Evolutionary conservation across 1,139 yeast genomes (phyloP).

Genomic region (Magnusiomyces fungicola): DNA sequence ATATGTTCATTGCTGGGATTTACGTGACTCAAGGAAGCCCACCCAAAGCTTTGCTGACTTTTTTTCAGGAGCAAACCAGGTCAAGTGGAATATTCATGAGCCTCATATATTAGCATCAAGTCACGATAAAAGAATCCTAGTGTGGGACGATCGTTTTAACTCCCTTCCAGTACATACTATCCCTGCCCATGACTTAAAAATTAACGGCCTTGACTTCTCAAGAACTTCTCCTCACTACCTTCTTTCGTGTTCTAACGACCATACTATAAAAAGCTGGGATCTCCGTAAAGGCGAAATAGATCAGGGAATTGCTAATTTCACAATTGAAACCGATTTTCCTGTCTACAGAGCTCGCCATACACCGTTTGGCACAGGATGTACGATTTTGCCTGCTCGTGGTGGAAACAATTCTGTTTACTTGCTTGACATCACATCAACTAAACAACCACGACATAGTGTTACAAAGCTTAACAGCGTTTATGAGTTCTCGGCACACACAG

Average conservation of each 20-base stretch:
- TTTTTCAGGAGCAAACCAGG: slow-evolving; percentile 92
- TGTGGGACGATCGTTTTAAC: slow-evolving; percentile 88
- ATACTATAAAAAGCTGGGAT: slow-evolving; percentile 85
- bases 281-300: slow-evolving; percentile 33
- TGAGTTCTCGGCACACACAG: slow-evolving; percentile 72
- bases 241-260: slow-evolving; percentile 80
- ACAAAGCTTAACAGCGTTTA: slow-evolving; percentile 46
- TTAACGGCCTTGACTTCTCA: slow-evolving; percentile 83
- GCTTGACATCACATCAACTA: slow-evolving; percentile 36
- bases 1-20: slow-evolving; percentile 82
- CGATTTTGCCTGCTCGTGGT: slow-evolving; percentile 84
- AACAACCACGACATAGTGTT: not conserved
- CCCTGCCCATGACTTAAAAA: slow-evolving; percentile 70
- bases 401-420: slow-evolving; percentile 72
- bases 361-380: slow-evolving; percentile 90
- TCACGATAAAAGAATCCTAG: slow-evolving; percentile 69
- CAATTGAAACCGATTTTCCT: slow-evolving; percentile 70
- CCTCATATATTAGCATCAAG: slow-evolving; percentile 74
- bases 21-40: slow-evolving; percentile 68
- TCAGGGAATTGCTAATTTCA: slow-evolving; percentile 32
- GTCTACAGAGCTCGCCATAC: slow-evolving; percentile 80
- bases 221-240: slow-evolving; percentile 50
- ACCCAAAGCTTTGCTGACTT: slow-evolving; percentile 80
- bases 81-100: slow-evolving; percentile 81
- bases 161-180: slow-evolving; percentile 64